phyloP scores from a whole-genome alignment of 177 flowering plant species.

The Tripterygium wilfordii region DNA sequence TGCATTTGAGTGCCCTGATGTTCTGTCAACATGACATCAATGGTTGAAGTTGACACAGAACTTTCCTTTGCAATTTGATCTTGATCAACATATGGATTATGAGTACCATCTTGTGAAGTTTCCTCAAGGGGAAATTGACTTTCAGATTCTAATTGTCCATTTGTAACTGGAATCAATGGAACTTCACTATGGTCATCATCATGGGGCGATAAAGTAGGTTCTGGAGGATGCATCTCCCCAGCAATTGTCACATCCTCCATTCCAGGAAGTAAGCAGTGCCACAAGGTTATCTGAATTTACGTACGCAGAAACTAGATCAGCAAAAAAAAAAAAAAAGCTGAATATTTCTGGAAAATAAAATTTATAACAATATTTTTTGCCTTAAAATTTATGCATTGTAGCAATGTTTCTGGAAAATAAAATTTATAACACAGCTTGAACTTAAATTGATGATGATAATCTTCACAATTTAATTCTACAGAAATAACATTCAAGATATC shows the following conservation, averaged over 20 bases:
- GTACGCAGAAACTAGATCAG: not conserved
- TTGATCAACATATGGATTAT: slow-evolving; percentile 6
- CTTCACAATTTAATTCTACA: too few species aligned
- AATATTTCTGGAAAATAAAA: too few species aligned
- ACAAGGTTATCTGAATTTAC: slow-evolving; percentile 12
- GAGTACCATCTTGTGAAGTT: slow-evolving; percentile 15
- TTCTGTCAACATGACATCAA: slow-evolving; percentile 6
- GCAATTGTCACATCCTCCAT: slow-evolving; percentile 38
- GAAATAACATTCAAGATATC: too few species aligned
- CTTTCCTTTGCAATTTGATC: slow-evolving; percentile 4
- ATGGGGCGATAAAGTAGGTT: slow-evolving; percentile 20
- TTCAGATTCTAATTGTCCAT: slow-evolving; percentile 17
- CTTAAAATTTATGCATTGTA: too few species aligned
- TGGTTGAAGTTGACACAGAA: slow-evolving; percentile 1
- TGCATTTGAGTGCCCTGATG: slow-evolving; percentile 1
- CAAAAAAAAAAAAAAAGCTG: too few species aligned
- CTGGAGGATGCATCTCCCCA: slow-evolving; percentile 19
- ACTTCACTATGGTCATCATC: slow-evolving; percentile 16
- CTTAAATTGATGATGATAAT: too few species aligned
- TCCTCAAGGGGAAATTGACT: slow-evolving; percentile 10
- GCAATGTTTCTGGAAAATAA: too few species aligned
- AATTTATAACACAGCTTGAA: too few species aligned
- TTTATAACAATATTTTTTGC: too few species aligned
- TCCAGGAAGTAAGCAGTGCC: too few species aligned
- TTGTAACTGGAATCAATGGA: slow-evolving; percentile 4